phyloP scores from a whole-genome alignment of 441 rosid species.

The Erodium trifolium region DNA sequence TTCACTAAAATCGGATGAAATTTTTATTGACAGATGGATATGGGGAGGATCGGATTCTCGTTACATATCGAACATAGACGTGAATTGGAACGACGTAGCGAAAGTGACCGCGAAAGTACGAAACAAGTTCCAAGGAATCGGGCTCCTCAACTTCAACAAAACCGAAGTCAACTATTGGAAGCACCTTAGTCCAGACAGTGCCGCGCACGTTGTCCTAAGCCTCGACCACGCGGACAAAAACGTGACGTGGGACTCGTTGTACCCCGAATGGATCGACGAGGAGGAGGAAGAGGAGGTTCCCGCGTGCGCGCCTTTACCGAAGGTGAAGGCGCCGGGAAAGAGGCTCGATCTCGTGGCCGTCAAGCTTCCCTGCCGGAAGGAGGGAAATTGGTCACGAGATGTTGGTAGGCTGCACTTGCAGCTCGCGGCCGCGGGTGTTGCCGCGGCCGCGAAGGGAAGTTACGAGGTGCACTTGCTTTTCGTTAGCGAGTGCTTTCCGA shows the following conservation, averaged over 20 bases:
- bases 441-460: slow-evolving; percentile 22
- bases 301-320: slow-evolving; percentile 70
- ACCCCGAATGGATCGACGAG: slow-evolving; percentile 96
- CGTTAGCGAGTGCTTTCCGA: slow-evolving; percentile 75
- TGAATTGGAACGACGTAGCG: slow-evolving; percentile 56
- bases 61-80: slow-evolving; percentile 43
- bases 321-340: slow-evolving; percentile 45
- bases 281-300: slow-evolving; percentile 66
- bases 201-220: slow-evolving; percentile 27
- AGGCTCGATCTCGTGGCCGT: slow-evolving; percentile 62
- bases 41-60: slow-evolving; percentile 67
- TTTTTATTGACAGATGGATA: slow-evolving; percentile 57
- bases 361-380: slow-evolving; percentile 58
- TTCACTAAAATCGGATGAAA: slow-evolving; percentile 17
- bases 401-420: slow-evolving; percentile 72
- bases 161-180: slow-evolving; percentile 54
- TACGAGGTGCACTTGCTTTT: slow-evolving; percentile 33
- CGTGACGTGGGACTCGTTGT: slow-evolving; percentile 62
- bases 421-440: slow-evolving; percentile 58
- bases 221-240: slow-evolving; percentile 45
- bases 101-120: slow-evolving; percentile 35
- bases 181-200: slow-evolving; percentile 35
- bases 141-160: slow-evolving; percentile 57
- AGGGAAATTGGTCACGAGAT: slow-evolving; percentile 66
- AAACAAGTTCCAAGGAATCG: slow-evolving; percentile 42